Evolutionary conservation across 169 alveolate species (phyloP).

Genomic region (Eimeria necatrix): DNA sequence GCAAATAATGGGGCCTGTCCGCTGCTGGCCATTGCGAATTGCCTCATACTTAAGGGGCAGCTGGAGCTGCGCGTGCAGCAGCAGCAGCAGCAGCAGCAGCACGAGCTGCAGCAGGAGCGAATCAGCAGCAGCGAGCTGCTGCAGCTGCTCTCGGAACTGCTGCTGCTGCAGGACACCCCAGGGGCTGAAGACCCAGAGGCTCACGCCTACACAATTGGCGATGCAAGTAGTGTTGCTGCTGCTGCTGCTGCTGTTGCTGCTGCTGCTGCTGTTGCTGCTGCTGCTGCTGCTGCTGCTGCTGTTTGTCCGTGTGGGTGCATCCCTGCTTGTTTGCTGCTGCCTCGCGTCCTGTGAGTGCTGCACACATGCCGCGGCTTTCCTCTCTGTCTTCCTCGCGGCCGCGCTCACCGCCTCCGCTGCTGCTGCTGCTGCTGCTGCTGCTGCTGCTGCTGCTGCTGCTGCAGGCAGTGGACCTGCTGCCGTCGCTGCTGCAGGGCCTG

Average conservation of each 20-base stretch:
- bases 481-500: constrained; percentile 72
- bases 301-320: neutral
- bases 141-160: neutral
- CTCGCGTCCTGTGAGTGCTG: too few species aligned
- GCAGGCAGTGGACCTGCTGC: constrained; percentile 69
- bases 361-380: neutral
- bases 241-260: constrained; percentile 19
- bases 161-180: neutral
- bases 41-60: neutral
- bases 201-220: neutral
- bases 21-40: neutral
- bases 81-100: neutral
- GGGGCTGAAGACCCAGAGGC: neutral
- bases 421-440: constrained; percentile 12
- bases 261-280: neutral
- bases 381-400: neutral
- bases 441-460: neutral
- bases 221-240: neutral
- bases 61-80: neutral
- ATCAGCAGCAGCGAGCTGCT: constrained; percentile 33
- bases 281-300: neutral
- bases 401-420: neutral
- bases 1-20: neutral
- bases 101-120: neutral
- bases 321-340: neutral